phyloP scores from a whole-genome alignment of 768 basidiomycete genomes.

The Kwoniella shandongensis region DNA sequence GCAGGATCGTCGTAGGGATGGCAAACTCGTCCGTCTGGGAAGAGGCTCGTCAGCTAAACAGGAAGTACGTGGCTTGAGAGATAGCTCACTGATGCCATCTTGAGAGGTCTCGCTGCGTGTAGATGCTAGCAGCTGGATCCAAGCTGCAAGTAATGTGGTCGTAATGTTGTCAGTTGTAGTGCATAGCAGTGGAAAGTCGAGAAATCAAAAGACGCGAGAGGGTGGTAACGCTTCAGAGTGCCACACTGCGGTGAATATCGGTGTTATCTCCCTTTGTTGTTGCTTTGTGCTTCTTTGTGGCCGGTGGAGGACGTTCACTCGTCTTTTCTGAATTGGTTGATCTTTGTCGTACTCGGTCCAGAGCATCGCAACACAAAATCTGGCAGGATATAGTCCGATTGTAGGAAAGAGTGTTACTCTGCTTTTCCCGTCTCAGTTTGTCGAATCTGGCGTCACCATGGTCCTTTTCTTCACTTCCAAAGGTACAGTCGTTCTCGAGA shows the following conservation, averaged over 20 bases:
- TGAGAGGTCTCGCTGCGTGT: background rate
- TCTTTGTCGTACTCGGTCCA: no score
- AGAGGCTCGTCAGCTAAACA: background rate
- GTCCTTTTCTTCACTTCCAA: slow-evolving; percentile 67
- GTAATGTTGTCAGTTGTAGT: background rate
- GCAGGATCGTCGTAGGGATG: slow-evolving; percentile 34
- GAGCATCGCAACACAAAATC: no score
- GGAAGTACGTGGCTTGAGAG: background rate
- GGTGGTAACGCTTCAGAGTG: background rate
- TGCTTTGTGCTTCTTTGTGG: background rate
- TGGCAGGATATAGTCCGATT: no score
- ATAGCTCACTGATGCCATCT: slow-evolving; percentile 13
- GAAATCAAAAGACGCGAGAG: slow-evolving; percentile 15
- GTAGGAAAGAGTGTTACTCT: no score
- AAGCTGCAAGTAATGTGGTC: background rate
- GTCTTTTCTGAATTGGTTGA: background rate
- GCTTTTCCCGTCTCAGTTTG: no score
- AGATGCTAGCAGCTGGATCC: no score
- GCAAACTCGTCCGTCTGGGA: slow-evolving; percentile 29
- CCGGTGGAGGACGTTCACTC: slow-evolving; percentile 23
- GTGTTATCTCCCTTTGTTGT: background rate
- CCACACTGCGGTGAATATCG: slow-evolving; percentile 10
- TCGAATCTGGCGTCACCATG: slow-evolving; percentile 58
- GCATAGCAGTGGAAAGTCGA: background rate
- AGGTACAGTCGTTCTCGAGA: slow-evolving; percentile 44